Conservation (phyloP, 225 moss, liverwort and hornwort genomes). For the Climacium dendroides region DNA sequence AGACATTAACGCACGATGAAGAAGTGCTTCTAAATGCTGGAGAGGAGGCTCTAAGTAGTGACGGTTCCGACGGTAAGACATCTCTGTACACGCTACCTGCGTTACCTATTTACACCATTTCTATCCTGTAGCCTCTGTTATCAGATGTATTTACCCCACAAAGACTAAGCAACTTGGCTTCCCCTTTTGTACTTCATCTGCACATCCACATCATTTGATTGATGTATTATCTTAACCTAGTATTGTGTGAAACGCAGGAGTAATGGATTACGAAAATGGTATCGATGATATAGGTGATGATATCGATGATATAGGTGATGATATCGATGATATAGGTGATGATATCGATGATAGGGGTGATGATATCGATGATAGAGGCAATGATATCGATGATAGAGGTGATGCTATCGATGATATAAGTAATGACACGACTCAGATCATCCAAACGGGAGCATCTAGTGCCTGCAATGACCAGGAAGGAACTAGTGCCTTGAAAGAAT, state of each 20-base stretch:
- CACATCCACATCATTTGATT: background rate
- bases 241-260: conserved; percentile 15
- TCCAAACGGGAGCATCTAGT: conserved; percentile 19
- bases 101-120: background rate
- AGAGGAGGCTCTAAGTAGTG: conserved; percentile 18
- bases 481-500: conserved; percentile 33
- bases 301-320: conserved; percentile 13
- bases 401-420: conserved; percentile 24
- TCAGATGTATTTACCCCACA: background rate
- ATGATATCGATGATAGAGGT: conserved; percentile 21
- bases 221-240: background rate
- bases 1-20: background rate
- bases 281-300: conserved; percentile 18
- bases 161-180: background rate
- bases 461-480: conserved; percentile 37
- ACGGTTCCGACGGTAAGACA: conserved; percentile 21
- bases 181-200: background rate
- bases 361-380: conserved; percentile 9
- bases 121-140: background rate
- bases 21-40: background rate
- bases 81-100: background rate
- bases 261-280: conserved; percentile 31
- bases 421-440: conserved; percentile 30
- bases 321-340: conserved; percentile 15
- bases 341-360: conserved; percentile 20